Evolutionary conservation across 331 rosid species (phyloP).

Genomic region (Quercus lobata): DNA sequence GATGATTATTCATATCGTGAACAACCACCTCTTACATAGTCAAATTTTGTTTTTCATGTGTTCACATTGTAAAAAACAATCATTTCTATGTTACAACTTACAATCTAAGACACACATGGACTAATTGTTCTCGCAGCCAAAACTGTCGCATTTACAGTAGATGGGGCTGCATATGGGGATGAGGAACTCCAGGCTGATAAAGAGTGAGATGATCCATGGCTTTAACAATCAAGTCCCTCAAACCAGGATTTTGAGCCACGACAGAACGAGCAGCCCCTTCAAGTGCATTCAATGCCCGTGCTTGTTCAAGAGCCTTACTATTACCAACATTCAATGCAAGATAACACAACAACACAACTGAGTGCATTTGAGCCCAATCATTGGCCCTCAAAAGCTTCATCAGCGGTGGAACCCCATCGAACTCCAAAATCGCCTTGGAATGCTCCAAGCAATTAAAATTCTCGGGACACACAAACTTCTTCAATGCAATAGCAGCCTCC

Average conservation of each 20-base stretch:
- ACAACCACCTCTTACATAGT: neutral
- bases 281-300: constrained; percentile 34
- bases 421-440: constrained; percentile 47
- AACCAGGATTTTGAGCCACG: constrained; percentile 37
- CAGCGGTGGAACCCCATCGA: constrained; percentile 37
- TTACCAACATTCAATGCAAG: constrained; percentile 43
- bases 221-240: constrained; percentile 30
- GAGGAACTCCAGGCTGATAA: constrained; percentile 42
- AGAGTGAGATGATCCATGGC: constrained; percentile 52
- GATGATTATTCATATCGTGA: constrained; percentile 9
- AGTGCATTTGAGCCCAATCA: constrained; percentile 27
- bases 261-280: constrained; percentile 40
- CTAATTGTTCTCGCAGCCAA: constrained; percentile 7
- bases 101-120: constrained; percentile 30
- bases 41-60: neutral
- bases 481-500: constrained; percentile 42
- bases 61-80: constrained; percentile 5
- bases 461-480: constrained; percentile 40
- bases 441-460: constrained; percentile 45
- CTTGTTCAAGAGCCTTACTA: constrained; percentile 50
- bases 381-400: constrained; percentile 30
- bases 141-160: constrained; percentile 23
- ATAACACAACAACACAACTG: constrained; percentile 37
- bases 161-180: constrained; percentile 39
- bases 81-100: constrained; percentile 22